Evolutionary conservation across 1,284 basidiomycete species (phyloP), one percentile per base, ranked within the genome.

Genomic region (Cutaneotrichosporon dermatis): DNA sequence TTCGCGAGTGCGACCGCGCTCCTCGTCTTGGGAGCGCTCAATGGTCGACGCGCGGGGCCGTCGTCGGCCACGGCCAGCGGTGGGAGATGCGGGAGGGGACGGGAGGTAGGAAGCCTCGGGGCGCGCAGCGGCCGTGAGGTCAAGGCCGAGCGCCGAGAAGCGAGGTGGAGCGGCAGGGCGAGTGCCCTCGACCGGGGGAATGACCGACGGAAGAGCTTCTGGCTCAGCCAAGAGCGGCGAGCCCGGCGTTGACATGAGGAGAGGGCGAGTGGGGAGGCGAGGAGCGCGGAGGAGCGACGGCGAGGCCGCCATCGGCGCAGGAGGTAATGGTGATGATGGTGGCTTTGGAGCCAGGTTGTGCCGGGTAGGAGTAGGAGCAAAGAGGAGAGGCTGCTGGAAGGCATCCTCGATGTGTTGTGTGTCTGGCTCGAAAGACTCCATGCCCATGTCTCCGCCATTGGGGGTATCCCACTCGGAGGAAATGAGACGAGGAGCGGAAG

Each of bases 101-200:
- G 50, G 59, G 4, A 52, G 33, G 9, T 33, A n/a, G 1, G 3
- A 6, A 12, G 34, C 11, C 10, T 48, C 12, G n/a, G 41, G 37
- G 33, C 48, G 15, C 15, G 37, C 13, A 9, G 13, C 46, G n/a
- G 55, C 35, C 1, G 48, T 33, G 41, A 62, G 46, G 37, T 60
- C 51, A 16, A 64, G 62, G 39, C 62, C 62, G n/a, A 64, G 59
- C 0, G 62, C 62, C 10, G 54, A 58, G 57, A 50, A 61, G 33
- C 49, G 50, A 10, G 41, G 54, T 6, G 35, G 39, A 4, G 56
- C 15, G 1, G 56, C 43, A 0, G 62, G 54, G 39, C 62, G 62
- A 2, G 59, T 61, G 39, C 62, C 59, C 6, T 49, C 49, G 1
- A 53, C 10, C 2, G 56, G 50, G 10, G 53, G 44, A 9, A 54